A percentile compares a stretch with the other conserved stretches of the same genome.
These are phyloP conservation scores for Schwanniomyces pseudopolymorphus DNA, from an alignment of 805 yeast genomes.

Conservation along the genomic window DNA sequence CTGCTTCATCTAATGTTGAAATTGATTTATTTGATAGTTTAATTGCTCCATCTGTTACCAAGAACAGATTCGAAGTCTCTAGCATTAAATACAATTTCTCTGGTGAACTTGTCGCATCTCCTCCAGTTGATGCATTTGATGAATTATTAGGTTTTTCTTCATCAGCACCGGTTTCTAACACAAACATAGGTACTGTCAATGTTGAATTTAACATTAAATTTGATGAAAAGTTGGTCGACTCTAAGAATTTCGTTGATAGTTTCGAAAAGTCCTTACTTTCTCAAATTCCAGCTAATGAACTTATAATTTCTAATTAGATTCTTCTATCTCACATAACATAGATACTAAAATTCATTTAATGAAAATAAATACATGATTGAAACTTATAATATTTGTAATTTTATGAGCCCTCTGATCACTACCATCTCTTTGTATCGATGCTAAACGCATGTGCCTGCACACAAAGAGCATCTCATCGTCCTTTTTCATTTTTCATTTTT, in stretches of 20 bases:
- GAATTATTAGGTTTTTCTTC: slow-evolving; percentile 30
- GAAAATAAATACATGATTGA: neutral
- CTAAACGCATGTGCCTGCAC: neutral
- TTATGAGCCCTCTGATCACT: neutral
- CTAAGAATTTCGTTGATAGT: slow-evolving; percentile 33
- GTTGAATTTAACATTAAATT: slow-evolving; percentile 35
- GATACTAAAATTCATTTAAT: neutral
- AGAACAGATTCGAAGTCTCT: slow-evolving; percentile 34
- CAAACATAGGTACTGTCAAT: slow-evolving; percentile 16
- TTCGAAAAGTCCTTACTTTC: slow-evolving; percentile 34
- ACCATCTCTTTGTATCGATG: neutral
- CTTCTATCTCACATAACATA: neutral
- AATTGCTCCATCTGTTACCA: slow-evolving; percentile 33
- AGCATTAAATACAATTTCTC: slow-evolving; percentile 24
- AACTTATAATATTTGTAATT: neutral
- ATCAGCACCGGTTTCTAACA: slow-evolving; percentile 7
- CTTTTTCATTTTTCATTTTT: slow-evolving; percentile 1
- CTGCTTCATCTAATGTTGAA: slow-evolving; percentile 13
- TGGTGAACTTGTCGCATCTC: slow-evolving; percentile 6
- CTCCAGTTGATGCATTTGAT: slow-evolving; percentile 23
- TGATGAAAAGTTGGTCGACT: slow-evolving; percentile 31
- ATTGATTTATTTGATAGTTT: slow-evolving; percentile 40
- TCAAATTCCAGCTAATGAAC: slow-evolving; percentile 25
- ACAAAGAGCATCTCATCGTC: slow-evolving; percentile 1
- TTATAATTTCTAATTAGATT: slow-evolving; percentile 4